phyloP scores from a whole-genome alignment of 2,329 filamentous ascomycete species.

The Apiospora malaysiana region DNA sequence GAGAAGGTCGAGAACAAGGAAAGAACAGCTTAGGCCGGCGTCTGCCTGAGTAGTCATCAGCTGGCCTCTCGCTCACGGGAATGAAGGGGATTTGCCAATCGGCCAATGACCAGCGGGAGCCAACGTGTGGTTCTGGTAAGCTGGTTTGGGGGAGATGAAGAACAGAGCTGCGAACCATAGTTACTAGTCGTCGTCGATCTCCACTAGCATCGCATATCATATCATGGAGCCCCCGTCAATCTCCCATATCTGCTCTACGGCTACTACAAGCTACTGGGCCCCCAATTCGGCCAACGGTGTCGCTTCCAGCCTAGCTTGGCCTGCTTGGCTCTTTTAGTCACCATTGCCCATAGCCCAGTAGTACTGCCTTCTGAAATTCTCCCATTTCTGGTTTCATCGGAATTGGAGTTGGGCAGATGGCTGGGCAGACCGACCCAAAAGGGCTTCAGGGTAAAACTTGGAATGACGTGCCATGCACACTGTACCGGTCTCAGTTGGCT shows the following conservation, averaged over 20 bases:
- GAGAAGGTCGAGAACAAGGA: not conserved
- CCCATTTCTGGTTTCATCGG: slow-evolving; percentile 9
- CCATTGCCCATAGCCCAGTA: no score
- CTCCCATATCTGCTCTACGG: not conserved
- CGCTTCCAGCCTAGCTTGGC: slow-evolving; percentile 1
- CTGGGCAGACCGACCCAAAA: not conserved
- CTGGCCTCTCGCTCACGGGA: not conserved
- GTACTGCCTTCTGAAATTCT: not conserved
- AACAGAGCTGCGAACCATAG: slow-evolving; percentile 11
- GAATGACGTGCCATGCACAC: slow-evolving; percentile 14
- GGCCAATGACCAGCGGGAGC: not conserved
- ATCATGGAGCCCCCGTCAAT: slow-evolving; percentile 17
- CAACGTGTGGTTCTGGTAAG: not conserved
- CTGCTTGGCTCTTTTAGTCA: not conserved
- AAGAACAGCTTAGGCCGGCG: not conserved
- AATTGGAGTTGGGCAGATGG: slow-evolving; percentile 1
- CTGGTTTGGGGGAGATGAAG: slow-evolving; percentile 16
- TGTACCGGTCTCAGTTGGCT: not conserved
- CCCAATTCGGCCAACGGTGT: slow-evolving; percentile 15
- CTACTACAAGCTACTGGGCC: not conserved
- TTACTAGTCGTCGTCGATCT: no score
- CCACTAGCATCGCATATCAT: slow-evolving; percentile 14
- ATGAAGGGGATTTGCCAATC: not conserved
- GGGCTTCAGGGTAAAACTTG: not conserved
- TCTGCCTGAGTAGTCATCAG: not conserved